Percentiles rank a stretch among this genome's conserved stretches.
phyloP scores from a whole-genome alignment of 1,284 basidiomycete species.

The Cerrena zonata region DNA sequence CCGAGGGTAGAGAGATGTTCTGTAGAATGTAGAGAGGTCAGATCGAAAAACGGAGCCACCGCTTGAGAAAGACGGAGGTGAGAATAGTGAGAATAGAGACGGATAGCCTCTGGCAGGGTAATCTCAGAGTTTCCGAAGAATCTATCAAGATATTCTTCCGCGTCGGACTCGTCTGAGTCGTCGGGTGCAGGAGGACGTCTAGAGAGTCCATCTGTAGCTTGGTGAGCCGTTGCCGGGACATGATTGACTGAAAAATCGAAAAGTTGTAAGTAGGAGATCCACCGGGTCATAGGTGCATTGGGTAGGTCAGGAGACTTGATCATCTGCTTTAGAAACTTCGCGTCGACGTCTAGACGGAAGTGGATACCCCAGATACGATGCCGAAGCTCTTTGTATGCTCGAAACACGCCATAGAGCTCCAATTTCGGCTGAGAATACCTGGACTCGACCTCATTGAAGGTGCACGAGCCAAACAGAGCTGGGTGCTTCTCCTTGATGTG shows the following conservation, averaged over 20 bases:
- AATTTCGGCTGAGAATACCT: conserved; percentile 35
- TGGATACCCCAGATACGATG: conserved; percentile 28
- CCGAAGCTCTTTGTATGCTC: conserved; percentile 27
- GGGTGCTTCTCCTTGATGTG: conserved; percentile 18
- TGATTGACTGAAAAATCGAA: conserved; percentile 31
- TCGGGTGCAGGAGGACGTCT: conserved; percentile 10
- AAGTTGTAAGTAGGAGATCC: conserved; percentile 27
- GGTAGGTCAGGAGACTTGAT: conserved; percentile 29
- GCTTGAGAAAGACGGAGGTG: neutral
- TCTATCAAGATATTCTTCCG: conserved; percentile 8
- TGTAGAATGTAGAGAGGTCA: neutral
- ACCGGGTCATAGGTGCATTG: conserved; percentile 30
- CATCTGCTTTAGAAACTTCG: conserved; percentile 32
- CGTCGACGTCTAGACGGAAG: conserved; percentile 32
- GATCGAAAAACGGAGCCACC: neutral
- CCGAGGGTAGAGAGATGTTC: neutral
- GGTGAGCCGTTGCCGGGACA: conserved; percentile 24
- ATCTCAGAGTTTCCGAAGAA: neutral
- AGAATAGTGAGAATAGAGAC: neutral
- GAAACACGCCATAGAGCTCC: conserved; percentile 32
- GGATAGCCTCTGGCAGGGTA: neutral
- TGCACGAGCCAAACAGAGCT: conserved; percentile 28
- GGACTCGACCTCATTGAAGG: conserved; percentile 26
- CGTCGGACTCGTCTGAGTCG: conserved; percentile 17
- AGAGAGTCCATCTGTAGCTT: conserved; percentile 29